These are phyloP conservation scores for Linnemannia elongata DNA, from an alignment of 192 early-diverging fungal genomes.

Conservation along the genomic window DNA sequence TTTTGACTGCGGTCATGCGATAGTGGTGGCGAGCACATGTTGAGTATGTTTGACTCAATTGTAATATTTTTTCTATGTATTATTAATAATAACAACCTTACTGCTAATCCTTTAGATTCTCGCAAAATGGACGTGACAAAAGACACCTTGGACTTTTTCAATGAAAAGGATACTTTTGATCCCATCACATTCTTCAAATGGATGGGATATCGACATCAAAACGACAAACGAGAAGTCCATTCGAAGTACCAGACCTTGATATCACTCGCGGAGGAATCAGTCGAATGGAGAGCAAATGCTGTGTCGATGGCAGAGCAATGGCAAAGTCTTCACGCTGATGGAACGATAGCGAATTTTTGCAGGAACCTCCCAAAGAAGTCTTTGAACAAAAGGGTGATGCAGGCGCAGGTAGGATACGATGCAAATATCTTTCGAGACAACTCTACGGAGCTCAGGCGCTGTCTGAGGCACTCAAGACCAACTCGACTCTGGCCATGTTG, in stretches of 20 bases:
- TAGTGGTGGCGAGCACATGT: slow-evolving; percentile 19
- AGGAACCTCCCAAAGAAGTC: slow-evolving; percentile 16
- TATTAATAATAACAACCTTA: background rate
- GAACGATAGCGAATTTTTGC: slow-evolving; percentile 6
- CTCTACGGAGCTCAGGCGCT: too few relatives aligned
- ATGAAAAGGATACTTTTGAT: background rate
- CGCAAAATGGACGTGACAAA: slow-evolving; percentile 2
- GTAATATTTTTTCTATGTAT: too few relatives aligned
- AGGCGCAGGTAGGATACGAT: slow-evolving; percentile 14
- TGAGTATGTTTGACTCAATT: too few relatives aligned
- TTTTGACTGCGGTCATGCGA: slow-evolving; percentile 34
- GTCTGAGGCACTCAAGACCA: too few relatives aligned
- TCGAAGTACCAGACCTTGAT: slow-evolving; percentile 12
- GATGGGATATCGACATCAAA: slow-evolving; percentile 14
- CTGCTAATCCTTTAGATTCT: background rate
- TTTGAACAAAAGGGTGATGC: slow-evolving; percentile 1
- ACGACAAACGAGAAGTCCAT: slow-evolving; percentile 7
- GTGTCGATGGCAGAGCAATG: background rate
- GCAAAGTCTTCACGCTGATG: background rate
- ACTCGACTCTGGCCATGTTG: too few relatives aligned
- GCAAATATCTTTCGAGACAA: background rate
- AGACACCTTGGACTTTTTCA: slow-evolving; percentile 3
- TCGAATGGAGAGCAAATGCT: slow-evolving; percentile 10
- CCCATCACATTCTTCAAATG: slow-evolving; percentile 25
- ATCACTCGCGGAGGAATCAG: background rate